A percentile compares a stretch with the other conserved stretches of the same genome.
Conservation (phyloP, 148 eudicot species). For the Vaccinium myrtillus region DNA sequence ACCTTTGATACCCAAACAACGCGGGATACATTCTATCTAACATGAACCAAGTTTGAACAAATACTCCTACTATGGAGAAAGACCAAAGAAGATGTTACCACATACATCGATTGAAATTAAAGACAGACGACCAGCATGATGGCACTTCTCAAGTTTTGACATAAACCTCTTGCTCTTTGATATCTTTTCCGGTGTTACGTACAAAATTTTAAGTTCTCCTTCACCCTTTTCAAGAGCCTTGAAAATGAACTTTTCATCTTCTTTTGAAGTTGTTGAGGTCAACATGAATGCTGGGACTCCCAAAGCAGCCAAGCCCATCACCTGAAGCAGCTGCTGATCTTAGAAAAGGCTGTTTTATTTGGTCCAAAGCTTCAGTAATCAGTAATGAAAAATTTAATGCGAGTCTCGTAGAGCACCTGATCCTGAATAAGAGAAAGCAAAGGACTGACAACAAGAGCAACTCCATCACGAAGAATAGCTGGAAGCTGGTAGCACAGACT, state of each 20-base stretch:
- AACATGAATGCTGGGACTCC: slow-evolving; percentile 90
- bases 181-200: slow-evolving; percentile 95
- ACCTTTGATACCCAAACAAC: neutral
- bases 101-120: slow-evolving; percentile 85
- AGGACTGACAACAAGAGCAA: slow-evolving; percentile 93
- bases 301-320: slow-evolving; percentile 93
- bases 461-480: slow-evolving; percentile 77
- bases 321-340: slow-evolving; percentile 44
- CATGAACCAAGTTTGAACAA: neutral
- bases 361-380: neutral
- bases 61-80: neutral
- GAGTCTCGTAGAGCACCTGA: slow-evolving; percentile 54
- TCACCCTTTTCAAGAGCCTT: slow-evolving; percentile 95
- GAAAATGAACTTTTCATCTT: slow-evolving; percentile 81
- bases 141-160: slow-evolving; percentile 99
- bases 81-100: slow-evolving; percentile 3
- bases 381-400: neutral
- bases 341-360: slow-evolving; percentile 10
- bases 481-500: slow-evolving; percentile 99
- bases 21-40: neutral
- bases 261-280: slow-evolving; percentile 88
- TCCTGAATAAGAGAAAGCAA: slow-evolving; percentile 97
- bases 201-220: slow-evolving; percentile 85
- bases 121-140: slow-evolving; percentile 92
- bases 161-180: slow-evolving; percentile 99